Conservation (phyloP, 1,284 basidiomycete species). For the Kalmanozyma brasiliensis region DNA sequence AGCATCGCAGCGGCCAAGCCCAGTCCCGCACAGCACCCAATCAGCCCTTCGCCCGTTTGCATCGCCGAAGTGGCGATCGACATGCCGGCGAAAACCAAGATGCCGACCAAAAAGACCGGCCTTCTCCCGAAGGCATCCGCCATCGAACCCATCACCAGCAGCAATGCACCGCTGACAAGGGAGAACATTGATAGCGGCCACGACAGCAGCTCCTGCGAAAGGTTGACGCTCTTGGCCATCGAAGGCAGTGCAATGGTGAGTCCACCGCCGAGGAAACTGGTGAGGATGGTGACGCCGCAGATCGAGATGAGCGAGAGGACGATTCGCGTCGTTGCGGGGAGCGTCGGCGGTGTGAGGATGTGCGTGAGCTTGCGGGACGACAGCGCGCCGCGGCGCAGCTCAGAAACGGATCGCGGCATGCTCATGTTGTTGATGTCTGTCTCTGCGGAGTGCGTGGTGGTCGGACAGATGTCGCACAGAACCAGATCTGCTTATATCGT, state of each 20-base stretch:
- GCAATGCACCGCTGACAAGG: constrained; percentile 74
- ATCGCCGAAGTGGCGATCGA: constrained; percentile 65
- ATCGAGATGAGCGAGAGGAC: constrained; percentile 46
- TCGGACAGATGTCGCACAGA: too few relatives aligned
- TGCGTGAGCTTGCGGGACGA: constrained; percentile 25
- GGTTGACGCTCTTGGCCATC: constrained; percentile 70
- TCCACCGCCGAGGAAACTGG: constrained; percentile 69
- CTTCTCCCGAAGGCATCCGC: constrained; percentile 70
- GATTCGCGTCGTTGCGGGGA: constrained; percentile 23
- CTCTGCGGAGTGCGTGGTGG: too few relatives aligned
- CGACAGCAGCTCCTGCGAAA: constrained; percentile 70
- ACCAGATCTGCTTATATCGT: too few relatives aligned
- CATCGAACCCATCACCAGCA: constrained; percentile 69
- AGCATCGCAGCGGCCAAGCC: constrained; percentile 52
- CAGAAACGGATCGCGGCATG: too few relatives aligned
- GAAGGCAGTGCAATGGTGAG: constrained; percentile 75
- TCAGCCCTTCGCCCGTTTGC: constrained; percentile 58
- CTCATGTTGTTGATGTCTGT: too few relatives aligned
- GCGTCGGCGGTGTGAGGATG: constrained; percentile 29
- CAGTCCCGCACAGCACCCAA: constrained; percentile 61
- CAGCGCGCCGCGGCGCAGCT: constrained; percentile 27
- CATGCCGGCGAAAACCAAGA: constrained; percentile 62
- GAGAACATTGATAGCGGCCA: constrained; percentile 76
- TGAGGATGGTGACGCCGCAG: constrained; percentile 51
- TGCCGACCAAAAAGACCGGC: constrained; percentile 70